Evolutionary conservation across 2,329 filamentous ascomycete species (phyloP).

Genomic region (Verticillium klebahnii): DNA sequence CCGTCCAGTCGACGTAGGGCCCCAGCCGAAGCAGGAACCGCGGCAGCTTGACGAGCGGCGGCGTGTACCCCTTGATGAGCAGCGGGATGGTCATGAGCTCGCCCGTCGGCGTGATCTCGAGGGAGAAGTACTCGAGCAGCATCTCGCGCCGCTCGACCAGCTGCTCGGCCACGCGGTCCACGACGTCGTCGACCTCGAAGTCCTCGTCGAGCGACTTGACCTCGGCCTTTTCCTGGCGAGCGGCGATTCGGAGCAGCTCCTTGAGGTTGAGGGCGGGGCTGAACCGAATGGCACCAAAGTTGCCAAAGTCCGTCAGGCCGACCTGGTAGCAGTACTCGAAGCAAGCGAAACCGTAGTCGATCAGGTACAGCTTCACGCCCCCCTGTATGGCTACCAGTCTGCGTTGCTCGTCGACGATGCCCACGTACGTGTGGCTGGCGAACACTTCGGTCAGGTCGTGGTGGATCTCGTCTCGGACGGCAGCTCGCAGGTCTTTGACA

Average conservation of each 20-base stretch:
- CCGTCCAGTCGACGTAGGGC: slow-evolving; percentile 80
- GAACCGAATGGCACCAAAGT: slow-evolving; percentile 83
- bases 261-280: slow-evolving; percentile 67
- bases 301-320: slow-evolving; percentile 90
- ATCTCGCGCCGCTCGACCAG: slow-evolving; percentile 76
- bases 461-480: slow-evolving; percentile 79
- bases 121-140: slow-evolving; percentile 86
- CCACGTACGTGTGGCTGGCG: slow-evolving; percentile 85
- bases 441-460: slow-evolving; percentile 83
- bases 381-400: slow-evolving; percentile 90
- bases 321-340: slow-evolving; percentile 95
- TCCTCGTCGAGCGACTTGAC: slow-evolving; percentile 40
- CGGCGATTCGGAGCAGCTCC: slow-evolving; percentile 69
- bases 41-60: slow-evolving; percentile 80
- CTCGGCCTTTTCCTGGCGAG: slow-evolving; percentile 59
- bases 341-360: slow-evolving; percentile 86
- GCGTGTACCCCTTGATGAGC: slow-evolving; percentile 83
- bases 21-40: slow-evolving; percentile 84
- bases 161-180: slow-evolving; percentile 60
- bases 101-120: slow-evolving; percentile 75
- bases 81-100: slow-evolving; percentile 77
- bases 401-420: slow-evolving; percentile 80
- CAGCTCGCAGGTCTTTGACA: slow-evolving; percentile 75
- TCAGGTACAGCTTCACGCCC: slow-evolving; percentile 83
- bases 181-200: slow-evolving; percentile 63